These are phyloP conservation scores for Cylindrotheca fusiformis DNA, from an alignment of 108 stramenopile species.

Conservation along the genomic window DNA sequence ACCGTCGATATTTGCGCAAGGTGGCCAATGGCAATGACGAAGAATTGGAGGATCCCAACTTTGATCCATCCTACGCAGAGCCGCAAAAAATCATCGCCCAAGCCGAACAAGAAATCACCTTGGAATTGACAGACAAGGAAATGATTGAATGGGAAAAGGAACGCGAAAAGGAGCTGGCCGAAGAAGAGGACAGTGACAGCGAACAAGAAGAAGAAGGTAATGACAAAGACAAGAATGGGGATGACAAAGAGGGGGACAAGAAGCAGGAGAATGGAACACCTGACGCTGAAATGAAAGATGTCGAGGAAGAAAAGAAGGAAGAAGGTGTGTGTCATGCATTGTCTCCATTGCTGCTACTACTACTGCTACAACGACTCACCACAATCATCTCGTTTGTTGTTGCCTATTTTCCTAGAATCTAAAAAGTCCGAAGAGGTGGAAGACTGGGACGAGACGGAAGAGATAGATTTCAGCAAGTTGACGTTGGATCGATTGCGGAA, in stretches of 20 bases:
- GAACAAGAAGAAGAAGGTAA: slow-evolving; percentile 35
- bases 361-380: too few relatives aligned
- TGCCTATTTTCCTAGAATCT: too few relatives aligned
- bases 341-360: background rate
- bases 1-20: slow-evolving; percentile 87
- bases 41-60: slow-evolving; percentile 80
- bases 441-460: slow-evolving; percentile 39
- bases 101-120: slow-evolving; percentile 78
- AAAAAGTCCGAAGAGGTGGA: slow-evolving; percentile 15
- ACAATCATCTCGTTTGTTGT: too few relatives aligned
- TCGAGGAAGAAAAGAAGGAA: slow-evolving; percentile 17
- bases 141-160: slow-evolving; percentile 79
- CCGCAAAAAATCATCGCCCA: slow-evolving; percentile 87
- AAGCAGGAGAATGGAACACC: slow-evolving; percentile 5
- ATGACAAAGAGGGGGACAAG: slow-evolving; percentile 20
- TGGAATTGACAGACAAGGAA: slow-evolving; percentile 81
- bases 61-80: slow-evolving; percentile 78
- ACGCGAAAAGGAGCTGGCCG: slow-evolving; percentile 66
- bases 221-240: slow-evolving; percentile 23
- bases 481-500: slow-evolving; percentile 49
- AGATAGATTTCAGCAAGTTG: slow-evolving; percentile 58
- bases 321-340: slow-evolving; percentile 20
- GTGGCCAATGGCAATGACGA: slow-evolving; percentile 69
- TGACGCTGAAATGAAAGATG: slow-evolving; percentile 22
- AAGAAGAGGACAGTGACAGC: slow-evolving; percentile 37